phyloP scores from a whole-genome alignment of 176 grass and related monocot species.

The Triticum turgidum region DNA sequence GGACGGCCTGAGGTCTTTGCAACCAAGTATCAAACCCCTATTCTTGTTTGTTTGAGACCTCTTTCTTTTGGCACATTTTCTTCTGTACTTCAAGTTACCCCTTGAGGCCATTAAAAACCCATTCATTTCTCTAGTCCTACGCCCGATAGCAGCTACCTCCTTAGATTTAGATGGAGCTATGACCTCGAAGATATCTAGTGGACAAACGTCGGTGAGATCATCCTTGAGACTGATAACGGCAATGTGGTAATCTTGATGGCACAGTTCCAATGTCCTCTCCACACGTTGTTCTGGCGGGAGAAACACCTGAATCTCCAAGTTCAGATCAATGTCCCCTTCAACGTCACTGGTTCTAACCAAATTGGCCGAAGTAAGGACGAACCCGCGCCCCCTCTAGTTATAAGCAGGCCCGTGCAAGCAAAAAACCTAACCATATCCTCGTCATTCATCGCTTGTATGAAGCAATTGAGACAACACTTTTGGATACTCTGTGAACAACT shows the following conservation, averaged over 20 bases:
- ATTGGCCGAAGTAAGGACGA: conserved; percentile 20
- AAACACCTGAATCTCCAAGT: conserved; percentile 32
- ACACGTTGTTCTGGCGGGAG: background rate
- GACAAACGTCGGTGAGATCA: background rate
- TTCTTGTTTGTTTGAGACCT: too few relatives aligned
- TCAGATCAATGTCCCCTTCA: background rate
- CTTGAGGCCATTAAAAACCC: conserved; percentile 15
- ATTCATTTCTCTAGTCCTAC: background rate
- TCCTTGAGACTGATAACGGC: background rate
- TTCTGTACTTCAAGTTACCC: background rate
- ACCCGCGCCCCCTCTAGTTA: background rate
- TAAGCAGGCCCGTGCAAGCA: conserved; percentile 33
- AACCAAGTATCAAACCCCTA: background rate
- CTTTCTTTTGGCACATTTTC: background rate
- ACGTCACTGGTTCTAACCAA: background rate
- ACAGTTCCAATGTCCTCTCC: conserved; percentile 7
- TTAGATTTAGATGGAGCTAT: background rate
- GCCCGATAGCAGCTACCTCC: conserved; percentile 3
- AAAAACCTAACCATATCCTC: background rate
- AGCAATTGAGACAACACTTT: conserved; percentile 23
- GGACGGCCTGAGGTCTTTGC: background rate
- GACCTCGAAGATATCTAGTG: background rate
- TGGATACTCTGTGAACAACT: background rate
- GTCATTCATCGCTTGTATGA: background rate
- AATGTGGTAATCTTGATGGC: conserved; percentile 24